phyloP scores from a whole-genome alignment of 2,329 filamentous ascomycete genomes.

The Amauroascus verrucosus region DNA sequence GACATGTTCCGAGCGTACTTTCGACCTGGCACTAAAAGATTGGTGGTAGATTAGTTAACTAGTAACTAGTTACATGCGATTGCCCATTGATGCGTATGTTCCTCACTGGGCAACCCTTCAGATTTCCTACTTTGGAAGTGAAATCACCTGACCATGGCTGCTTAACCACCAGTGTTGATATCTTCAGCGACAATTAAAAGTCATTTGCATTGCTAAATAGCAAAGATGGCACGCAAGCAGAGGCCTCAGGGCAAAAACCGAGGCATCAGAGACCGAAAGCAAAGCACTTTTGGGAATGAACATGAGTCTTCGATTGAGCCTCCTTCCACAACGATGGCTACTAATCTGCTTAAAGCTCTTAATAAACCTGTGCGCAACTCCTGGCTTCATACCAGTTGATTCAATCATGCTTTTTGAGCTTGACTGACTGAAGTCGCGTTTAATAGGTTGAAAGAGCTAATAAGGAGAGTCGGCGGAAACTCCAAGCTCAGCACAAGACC shows the following conservation, averaged over 20 bases:
- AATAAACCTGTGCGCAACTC: constrained; percentile 16
- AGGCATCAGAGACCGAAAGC: neutral
- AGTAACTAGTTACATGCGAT: too few species aligned
- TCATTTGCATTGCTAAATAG: neutral
- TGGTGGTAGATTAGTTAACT: too few species aligned
- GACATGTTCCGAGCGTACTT: too few species aligned
- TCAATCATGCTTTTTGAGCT: neutral
- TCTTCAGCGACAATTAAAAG: too few species aligned
- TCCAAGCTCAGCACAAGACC: constrained; percentile 15
- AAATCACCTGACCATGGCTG: neutral
- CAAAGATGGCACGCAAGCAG: constrained; percentile 9
- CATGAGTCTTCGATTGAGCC: constrained; percentile 1
- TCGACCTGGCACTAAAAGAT: too few species aligned
- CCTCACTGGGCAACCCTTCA: too few species aligned
- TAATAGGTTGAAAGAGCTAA: constrained; percentile 11
- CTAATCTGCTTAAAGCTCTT: constrained; percentile 14
- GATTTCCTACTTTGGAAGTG: neutral
- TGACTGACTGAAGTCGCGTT: constrained; percentile 1
- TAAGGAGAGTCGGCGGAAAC: constrained; percentile 13
- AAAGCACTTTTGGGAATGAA: neutral
- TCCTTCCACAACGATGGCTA: constrained; percentile 3
- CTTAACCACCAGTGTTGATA: too few species aligned
- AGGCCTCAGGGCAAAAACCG: neutral
- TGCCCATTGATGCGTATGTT: too few species aligned
- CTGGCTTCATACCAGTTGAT: neutral